Evolutionary conservation across 2,329 filamentous ascomycete genomes (phyloP).

Genomic region (Aspergillus chevalieri): DNA sequence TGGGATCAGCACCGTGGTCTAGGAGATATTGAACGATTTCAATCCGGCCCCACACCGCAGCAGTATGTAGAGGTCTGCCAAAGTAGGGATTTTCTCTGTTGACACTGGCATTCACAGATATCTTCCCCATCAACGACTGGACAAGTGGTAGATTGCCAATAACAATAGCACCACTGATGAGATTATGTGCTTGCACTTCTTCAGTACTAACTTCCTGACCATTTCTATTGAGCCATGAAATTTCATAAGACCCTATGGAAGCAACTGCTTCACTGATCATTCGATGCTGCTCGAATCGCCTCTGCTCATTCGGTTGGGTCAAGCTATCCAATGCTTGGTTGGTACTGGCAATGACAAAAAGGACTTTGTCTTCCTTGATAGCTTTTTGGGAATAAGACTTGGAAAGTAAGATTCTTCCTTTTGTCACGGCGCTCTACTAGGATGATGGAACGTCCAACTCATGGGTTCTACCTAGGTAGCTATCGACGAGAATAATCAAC

Average conservation of each 20-base stretch:
- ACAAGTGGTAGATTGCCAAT: background rate
- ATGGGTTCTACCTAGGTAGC: no score
- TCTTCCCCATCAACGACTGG: background rate
- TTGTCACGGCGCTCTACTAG: no score
- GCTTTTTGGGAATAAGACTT: background rate
- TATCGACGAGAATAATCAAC: no score
- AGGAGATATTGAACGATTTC: background rate
- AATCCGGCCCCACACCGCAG: background rate
- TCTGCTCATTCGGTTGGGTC: background rate
- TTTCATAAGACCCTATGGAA: background rate
- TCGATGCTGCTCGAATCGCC: background rate
- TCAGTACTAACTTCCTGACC: background rate
- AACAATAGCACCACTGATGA: background rate
- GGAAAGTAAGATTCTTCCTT: background rate
- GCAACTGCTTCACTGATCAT: background rate
- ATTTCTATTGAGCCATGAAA: background rate
- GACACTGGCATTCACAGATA: background rate
- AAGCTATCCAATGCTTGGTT: background rate
- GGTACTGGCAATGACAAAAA: background rate
- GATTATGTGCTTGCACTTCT: background rate
- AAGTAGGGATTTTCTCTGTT: background rate
- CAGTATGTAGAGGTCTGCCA: background rate
- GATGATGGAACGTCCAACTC: no score
- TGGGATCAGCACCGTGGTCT: background rate
- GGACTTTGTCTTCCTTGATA: background rate